Evolutionary conservation across 2,329 filamentous ascomycete species (phyloP), one percentile per base, ranked within the genome.

Genomic region (Cryphonectria carpinicola): DNA sequence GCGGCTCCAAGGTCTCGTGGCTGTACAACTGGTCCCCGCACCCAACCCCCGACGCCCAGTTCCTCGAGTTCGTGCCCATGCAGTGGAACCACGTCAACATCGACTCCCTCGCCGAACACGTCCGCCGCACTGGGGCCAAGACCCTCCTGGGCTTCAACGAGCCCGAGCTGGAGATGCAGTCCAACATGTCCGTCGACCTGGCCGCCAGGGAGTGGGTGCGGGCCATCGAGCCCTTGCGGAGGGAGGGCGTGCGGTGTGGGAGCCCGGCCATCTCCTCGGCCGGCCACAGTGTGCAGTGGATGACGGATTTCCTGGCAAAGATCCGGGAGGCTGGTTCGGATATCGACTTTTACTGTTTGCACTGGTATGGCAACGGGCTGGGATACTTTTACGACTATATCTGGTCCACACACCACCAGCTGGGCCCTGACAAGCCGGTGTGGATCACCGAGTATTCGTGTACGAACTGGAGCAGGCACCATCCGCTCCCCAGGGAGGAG

Each of bases 81-180:
- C 75, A 76, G 58, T 76, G 75, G 75, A 76, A 75, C 67, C 74
- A 75, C 68, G 74, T 75, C 63, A 73, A 74, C 69, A 73, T 74
- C 54, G 72, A 73, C 54, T 41, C 56, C 1, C 71, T 76, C n/a
- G 46, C 54, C 35, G 67, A 71, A 1, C 68, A 72, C 67, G 35
- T 58, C 32, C 46, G 63, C n/a, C 49, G 28, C 43, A 62, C 37
- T 41, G 56, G 56, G 22, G 71, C 70, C 0, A 19, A 32, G 0
- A 41, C 71, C 1, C 22, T 76, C 19, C 69, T 76, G 2, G 74
- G 66, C 28, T 76, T 76, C 67, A 76, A 76, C 70, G 75, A 76
- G 72, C 75, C 75, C 19, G 75, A 76, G 66, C 73, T 74, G 5
- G 54, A 65, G 0, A 71, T 73, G 41, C 75, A 76, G 67, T 65